A percentile compares a stretch with the other conserved stretches of the same genome.
Conservation (phyloP, 2,329 filamentous ascomycete species). For the Cordyceps farinosa region DNA sequence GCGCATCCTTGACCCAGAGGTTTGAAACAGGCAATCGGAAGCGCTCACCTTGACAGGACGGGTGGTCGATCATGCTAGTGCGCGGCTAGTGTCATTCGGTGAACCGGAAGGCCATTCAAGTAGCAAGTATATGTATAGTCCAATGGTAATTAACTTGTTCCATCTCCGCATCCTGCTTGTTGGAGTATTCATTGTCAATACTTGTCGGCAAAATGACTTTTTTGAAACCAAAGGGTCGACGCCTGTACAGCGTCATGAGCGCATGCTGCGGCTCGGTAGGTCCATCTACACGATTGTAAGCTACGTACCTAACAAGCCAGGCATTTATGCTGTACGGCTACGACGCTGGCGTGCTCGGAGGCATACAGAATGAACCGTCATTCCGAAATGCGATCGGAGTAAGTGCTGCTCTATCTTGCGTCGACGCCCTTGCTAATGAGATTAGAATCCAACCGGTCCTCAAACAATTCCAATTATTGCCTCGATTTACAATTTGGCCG, state of each 20-base stretch:
- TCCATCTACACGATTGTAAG: too few relatives aligned
- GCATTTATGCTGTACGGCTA: conserved; percentile 6
- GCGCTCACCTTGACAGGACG: too few relatives aligned
- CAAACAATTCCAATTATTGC: background rate
- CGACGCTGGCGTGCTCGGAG: conserved; percentile 1
- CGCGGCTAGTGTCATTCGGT: too few relatives aligned
- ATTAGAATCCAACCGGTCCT: background rate
- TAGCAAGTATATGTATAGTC: too few relatives aligned
- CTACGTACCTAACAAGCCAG: background rate
- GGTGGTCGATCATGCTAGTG: too few relatives aligned
- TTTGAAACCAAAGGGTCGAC: background rate
- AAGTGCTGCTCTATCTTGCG: background rate
- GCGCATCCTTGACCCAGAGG: too few relatives aligned
- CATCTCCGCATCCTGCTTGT: too few relatives aligned
- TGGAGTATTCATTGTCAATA: background rate
- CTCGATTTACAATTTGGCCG: conserved; percentile 5
- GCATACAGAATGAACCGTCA: background rate
- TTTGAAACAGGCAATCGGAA: too few relatives aligned
- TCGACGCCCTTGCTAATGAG: background rate
- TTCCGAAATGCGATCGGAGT: conserved; percentile 7
- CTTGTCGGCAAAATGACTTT: background rate
- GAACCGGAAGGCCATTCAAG: too few relatives aligned
- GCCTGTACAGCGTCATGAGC: conserved; percentile 3
- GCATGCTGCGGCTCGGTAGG: conserved; percentile 7
- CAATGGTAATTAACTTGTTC: too few relatives aligned